Conservation (phyloP, 805 yeast species). For the Tetrapisispora phaffii region DNA sequence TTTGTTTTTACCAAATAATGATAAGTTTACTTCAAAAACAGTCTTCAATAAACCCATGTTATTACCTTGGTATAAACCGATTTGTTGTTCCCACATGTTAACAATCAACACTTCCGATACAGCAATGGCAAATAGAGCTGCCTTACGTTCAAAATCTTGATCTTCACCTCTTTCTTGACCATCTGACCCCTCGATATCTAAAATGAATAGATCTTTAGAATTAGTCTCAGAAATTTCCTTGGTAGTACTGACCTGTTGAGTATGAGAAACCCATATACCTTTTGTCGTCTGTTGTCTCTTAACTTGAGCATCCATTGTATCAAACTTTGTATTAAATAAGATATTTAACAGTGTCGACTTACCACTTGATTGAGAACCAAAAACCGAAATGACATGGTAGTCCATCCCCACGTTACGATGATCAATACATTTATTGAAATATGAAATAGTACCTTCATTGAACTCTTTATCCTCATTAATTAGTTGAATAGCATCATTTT, state of each 20-base stretch:
- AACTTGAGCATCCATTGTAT: conserved; percentile 76
- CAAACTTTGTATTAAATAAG: conserved; percentile 78
- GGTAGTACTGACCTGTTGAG: conserved; percentile 32
- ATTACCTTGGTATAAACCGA: conserved; percentile 95
- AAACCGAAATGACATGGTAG: conserved; percentile 88
- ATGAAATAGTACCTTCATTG: conserved; percentile 22
- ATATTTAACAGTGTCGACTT: conserved; percentile 85
- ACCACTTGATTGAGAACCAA: conserved; percentile 96
- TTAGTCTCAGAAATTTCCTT: conserved; percentile 6
- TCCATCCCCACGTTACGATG: conserved; percentile 45
- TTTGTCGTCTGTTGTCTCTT: conserved; percentile 84
- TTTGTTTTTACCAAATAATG: conserved; percentile 62
- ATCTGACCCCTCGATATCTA: conserved; percentile 99
- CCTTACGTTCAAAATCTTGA: conserved; percentile 94
- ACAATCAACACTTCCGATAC: conserved; percentile 85
- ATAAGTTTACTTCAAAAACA: conserved; percentile 88
- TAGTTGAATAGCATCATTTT: conserved; percentile 36
- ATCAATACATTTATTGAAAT: conserved; percentile 15
- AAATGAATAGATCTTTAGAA: conserved; percentile 49
- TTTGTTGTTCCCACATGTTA: conserved; percentile 95
- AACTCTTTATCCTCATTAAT: conserved; percentile 45
- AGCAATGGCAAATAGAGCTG: conserved; percentile 88
- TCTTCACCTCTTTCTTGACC: conserved; percentile 97
- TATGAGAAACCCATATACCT: conserved; percentile 69
- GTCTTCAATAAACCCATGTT: conserved; percentile 92